Evolutionary conservation across 2,329 filamentous ascomycete species (phyloP).

Genomic region (Paraconiothyrium brasiliense): DNA sequence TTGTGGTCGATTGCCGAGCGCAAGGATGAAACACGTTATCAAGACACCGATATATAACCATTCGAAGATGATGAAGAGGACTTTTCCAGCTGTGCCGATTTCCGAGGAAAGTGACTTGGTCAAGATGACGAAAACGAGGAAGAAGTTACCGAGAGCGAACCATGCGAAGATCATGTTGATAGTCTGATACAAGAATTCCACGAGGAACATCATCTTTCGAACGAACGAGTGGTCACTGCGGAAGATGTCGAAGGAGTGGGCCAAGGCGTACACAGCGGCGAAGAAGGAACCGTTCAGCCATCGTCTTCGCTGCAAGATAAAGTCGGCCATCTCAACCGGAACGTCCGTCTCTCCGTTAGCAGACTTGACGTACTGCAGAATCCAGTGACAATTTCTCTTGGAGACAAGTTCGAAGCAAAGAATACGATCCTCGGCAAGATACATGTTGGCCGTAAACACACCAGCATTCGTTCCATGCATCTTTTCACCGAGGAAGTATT

Average conservation of each 20-base stretch:
- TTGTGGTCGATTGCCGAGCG: conserved; percentile 92
- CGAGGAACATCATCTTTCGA: conserved; percentile 86
- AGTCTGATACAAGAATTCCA: conserved; percentile 95
- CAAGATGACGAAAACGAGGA: conserved; percentile 96
- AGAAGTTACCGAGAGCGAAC: conserved; percentile 99
- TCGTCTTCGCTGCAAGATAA: conserved; percentile 93
- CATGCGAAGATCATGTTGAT: conserved; percentile 98
- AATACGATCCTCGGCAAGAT: conserved; percentile 97
- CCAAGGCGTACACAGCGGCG: conserved; percentile 92
- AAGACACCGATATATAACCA: conserved; percentile 94
- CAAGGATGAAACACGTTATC: conserved; percentile 93
- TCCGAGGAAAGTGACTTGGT: conserved; percentile 85
- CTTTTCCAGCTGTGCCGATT: conserved; percentile 78
- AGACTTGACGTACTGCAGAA: conserved; percentile 97
- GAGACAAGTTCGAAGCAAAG: conserved; percentile 98
- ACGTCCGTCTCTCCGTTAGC: conserved; percentile 97
- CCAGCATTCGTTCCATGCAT: conserved; percentile 92
- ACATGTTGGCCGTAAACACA: conserved; percentile 99
- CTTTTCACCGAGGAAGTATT: conserved; percentile 97
- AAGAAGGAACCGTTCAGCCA: conserved; percentile 99
- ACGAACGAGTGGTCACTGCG: conserved; percentile 88
- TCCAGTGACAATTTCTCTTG: conserved; percentile 97
- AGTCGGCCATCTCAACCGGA: conserved; percentile 89
- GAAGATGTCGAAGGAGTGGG: conserved; percentile 96
- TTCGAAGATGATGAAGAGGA: conserved; percentile 90